phyloP scores from a whole-genome alignment of 306 rosid genomes.

The Dalbergia oliveri region DNA sequence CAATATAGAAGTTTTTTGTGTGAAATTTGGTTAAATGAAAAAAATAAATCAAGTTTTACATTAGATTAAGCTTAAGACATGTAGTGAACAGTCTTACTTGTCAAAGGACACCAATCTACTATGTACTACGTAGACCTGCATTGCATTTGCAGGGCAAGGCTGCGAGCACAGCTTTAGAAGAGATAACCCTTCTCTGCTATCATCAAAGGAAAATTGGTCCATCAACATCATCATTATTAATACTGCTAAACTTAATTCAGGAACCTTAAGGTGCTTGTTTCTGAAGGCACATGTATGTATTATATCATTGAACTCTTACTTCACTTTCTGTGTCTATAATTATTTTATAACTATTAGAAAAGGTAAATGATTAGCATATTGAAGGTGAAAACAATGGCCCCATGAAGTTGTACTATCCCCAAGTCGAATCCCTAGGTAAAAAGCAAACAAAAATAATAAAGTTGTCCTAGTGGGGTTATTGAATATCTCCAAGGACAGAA shows the following conservation, averaged over 20 bases:
- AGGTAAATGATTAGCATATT: conserved; percentile 43
- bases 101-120: too few relatives aligned
- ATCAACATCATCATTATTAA: conserved; percentile 27
- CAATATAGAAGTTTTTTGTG: not conserved
- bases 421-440: conserved; percentile 52
- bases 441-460: not conserved
- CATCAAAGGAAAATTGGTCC: conserved; percentile 30
- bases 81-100: conserved; percentile 35
- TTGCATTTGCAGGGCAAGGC: conserved; percentile 40
- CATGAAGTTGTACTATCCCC: conserved; percentile 39
- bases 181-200: conserved; percentile 35
- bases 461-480: conserved; percentile 41
- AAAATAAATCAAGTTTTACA: conserved; percentile 10
- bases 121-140: conserved; percentile 29
- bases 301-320: conserved; percentile 2
- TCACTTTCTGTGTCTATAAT: conserved; percentile 29
- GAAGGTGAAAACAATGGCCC: conserved; percentile 42
- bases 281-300: conserved; percentile 4
- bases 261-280: conserved; percentile 29
- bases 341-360: not conserved
- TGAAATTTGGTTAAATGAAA: conserved; percentile 35
- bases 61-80: conserved; percentile 19
- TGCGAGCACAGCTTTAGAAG: conserved; percentile 49
- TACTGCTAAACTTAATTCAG: conserved; percentile 40
- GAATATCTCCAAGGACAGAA: conserved; percentile 37